Base-by-base conservation (phyloP, 164 flowering plant genomes). In the Sedum album region DNA sequence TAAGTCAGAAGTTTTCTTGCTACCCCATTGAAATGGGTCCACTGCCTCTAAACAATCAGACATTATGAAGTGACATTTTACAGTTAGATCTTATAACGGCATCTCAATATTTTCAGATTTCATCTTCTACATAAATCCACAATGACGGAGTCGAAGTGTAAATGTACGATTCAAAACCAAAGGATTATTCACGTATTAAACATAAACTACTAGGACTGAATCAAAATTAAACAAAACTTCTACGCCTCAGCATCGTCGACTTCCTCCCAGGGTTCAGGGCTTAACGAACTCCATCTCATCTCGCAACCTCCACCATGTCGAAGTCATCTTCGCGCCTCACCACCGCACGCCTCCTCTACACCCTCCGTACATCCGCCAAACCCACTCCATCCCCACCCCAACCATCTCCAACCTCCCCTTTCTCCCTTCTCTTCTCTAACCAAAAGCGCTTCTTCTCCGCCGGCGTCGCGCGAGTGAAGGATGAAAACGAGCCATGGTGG, bases 401-500 rank as follows among this genome's bases (percentile, higher is more conserved):
- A 13, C 57, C 57, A 51, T n/a, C 76, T 6, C 75, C 84, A 2
- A 71, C 86, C 2, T 70, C 76, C 6, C 77, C 81, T 35, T 73
- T 64, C 41, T 75, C 84, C 1, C 41, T 74, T 38, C 83, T 83
- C 66, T 72, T 84, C 66, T 71, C 70, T 68, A 78, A 83, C 46
- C 91, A 86, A 21, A 31, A 55, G 26, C 68, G 61, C 77, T 90
- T 94, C 17, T 67, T 88, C 21, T 82, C 86, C 30, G 79, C 71
- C 72, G 28, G 90, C 5, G 79, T 78, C 15, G 48, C 48, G 31
- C 5, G 15, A 13, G 48, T 17, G 48, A 81, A 79, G 75, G 88
- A 82, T 1, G 86, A 84, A 31, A 86, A 84, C 75, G 97, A 93
- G 41, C 78, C 84, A 2, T 83, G 88, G 85, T 87, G 91, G 91